Evolutionary conservation across 1,139 yeast genomes (phyloP), one percentile per base, ranked within the genome.

Genomic region (Candida dubliniensis): DNA sequence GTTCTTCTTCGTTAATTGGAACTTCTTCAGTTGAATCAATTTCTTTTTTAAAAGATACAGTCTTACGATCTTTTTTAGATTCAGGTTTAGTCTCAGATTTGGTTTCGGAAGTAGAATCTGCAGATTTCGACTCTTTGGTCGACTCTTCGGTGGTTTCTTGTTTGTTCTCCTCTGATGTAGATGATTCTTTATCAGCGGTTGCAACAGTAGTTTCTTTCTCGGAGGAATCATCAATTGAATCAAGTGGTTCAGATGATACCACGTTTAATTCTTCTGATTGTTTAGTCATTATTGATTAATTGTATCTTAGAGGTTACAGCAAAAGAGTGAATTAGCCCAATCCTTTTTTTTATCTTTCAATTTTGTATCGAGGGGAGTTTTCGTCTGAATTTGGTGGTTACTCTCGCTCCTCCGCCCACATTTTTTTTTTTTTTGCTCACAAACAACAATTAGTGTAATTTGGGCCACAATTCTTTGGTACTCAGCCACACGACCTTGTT

Each of bases 241-340:
- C 63, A 29, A 69, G 64, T 11, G 76, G 76, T 38, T 69, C 74
- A 36, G 58, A 54, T 27, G 72, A 50, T 4, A 64, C 74, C 2
- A 67, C 66, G 13, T 60, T 57, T 50, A 71, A 66, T 45, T 56
- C 56, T 43, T 63, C 60, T 37, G 44, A 42, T 41, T 61, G 60
- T 44, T 58, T 55, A 31, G 46, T 39, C 55, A 52, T 50, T 29
- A 15, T 26, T 8, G 15, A 31, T 31, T 18, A 18, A 18, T 18
- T 18, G 5, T 18, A 18, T 18, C 5, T 18, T 18, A 5, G 23
- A 18, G 3, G 5, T 18, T 18, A 18, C n/a, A 5, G 23, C 3
- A 4, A 18, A 18, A 18, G 23, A 18, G 23, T 18, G 23, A 18
- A 18, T 18, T 18, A 5, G 5, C 23, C 5, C 23, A 18, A 18